Evolutionary conservation across 768 basidiomycete species (phyloP).

Genomic region (Psilocybe subaeruginosa): DNA sequence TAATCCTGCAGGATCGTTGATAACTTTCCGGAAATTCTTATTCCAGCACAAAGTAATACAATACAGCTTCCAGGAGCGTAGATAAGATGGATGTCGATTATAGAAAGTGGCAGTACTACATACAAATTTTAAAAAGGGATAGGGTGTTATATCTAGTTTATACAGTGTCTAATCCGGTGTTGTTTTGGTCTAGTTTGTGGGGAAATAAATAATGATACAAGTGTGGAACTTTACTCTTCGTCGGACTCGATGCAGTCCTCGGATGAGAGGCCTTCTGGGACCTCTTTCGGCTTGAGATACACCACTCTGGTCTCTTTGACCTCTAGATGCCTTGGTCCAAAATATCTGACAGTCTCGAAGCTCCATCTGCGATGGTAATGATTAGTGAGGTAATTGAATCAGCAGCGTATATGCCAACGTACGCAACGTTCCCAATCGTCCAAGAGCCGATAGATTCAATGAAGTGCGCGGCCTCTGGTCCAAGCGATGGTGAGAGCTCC

Average conservation of each 20-base stretch:
- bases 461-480: constrained; percentile 53
- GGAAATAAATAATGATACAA: not conserved
- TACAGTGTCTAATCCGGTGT: constrained; percentile 1
- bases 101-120: not conserved
- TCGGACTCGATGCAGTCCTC: constrained; percentile 38
- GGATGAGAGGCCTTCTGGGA: constrained; percentile 30
- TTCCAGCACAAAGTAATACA: not conserved
- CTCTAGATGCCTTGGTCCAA: constrained; percentile 56
- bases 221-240: constrained; percentile 30
- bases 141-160: not conserved
- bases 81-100: not conserved
- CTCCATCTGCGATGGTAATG: constrained; percentile 49
- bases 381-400: constrained; percentile 15
- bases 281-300: constrained; percentile 41
- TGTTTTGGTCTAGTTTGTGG: constrained; percentile 8
- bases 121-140: not conserved
- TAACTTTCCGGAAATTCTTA: constrained; percentile 9
- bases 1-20: not conserved
- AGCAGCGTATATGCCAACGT: constrained; percentile 7
- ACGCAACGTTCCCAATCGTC: constrained; percentile 65
- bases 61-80: not conserved
- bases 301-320: constrained; percentile 54
- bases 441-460: constrained; percentile 60
- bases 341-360: constrained; percentile 72
- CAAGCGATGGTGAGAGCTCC: constrained; percentile 53